These are phyloP conservation scores for Monosiga brevicollis DNA, from an alignment of 78 protist species.

Conservation along the genomic window DNA sequence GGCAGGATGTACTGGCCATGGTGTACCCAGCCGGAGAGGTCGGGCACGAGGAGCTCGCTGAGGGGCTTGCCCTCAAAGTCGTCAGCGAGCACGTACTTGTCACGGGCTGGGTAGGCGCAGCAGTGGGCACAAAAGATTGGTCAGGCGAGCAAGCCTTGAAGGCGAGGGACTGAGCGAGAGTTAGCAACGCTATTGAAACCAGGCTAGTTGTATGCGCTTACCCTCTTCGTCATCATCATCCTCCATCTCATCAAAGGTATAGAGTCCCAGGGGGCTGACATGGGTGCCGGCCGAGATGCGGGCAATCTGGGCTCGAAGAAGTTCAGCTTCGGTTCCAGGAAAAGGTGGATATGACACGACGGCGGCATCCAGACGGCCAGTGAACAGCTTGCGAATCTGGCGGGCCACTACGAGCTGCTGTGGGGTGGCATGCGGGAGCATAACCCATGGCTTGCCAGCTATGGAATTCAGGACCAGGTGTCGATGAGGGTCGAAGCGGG, in stretches of 20 bases:
- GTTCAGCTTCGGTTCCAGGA: slow-evolving; percentile 21
- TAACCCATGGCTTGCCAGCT: background rate
- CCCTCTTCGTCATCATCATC: slow-evolving; percentile 25
- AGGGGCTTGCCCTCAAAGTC: background rate
- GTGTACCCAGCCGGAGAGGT: slow-evolving; percentile 30
- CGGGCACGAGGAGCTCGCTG: background rate
- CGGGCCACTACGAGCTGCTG: slow-evolving; percentile 18
- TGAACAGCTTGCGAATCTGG: slow-evolving; percentile 17
- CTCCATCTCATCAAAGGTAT: background rate
- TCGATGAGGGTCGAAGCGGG: no score
- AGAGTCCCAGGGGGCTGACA: background rate
- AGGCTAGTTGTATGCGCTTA: background rate
- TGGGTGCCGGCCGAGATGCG: slow-evolving; percentile 23
- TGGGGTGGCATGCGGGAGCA: slow-evolving; percentile 35
- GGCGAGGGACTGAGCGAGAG: no score
- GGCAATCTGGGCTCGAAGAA: slow-evolving; percentile 40
- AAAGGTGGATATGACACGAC: slow-evolving; percentile 30
- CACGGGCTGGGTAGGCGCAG: background rate
- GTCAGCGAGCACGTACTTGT: background rate
- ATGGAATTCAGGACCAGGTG: no score
- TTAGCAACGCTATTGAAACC: no score
- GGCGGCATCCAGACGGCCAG: slow-evolving; percentile 22
- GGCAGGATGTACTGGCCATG: background rate
- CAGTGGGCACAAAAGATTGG: background rate
- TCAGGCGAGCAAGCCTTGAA: no score